A percentile compares a stretch with the other conserved stretches of the same genome.
These are phyloP conservation scores for Fusarium abutilonis DNA, from an alignment of 2,329 filamentous ascomycete species.

Conservation along the genomic window DNA sequence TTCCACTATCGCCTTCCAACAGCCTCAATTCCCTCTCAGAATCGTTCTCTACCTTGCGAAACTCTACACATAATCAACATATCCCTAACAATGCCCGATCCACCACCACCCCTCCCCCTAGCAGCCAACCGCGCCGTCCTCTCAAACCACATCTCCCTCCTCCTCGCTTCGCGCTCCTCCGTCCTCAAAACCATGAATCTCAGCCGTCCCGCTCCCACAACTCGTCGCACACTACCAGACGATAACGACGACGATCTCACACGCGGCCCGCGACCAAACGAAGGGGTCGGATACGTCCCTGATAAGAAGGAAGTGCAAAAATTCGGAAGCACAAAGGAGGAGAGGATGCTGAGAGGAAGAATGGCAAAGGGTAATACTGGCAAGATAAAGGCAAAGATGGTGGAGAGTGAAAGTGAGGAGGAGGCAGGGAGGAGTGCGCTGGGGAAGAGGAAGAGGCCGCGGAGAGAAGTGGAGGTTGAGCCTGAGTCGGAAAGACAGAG, in stretches of 20 bases:
- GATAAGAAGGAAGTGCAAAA: conserved; percentile 38
- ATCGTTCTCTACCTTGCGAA: neutral
- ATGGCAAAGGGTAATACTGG: conserved; percentile 42
- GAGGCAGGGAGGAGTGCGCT: conserved; percentile 52
- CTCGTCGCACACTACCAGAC: conserved; percentile 12
- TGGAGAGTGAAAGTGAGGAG: conserved; percentile 51
- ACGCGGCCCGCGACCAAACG: conserved; percentile 46
- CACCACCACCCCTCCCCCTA: conserved; percentile 48
- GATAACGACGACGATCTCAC: conserved; percentile 45
- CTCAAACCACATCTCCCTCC: conserved; percentile 56
- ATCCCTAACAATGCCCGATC: conserved; percentile 34
- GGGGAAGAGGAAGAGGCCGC: conserved; percentile 52
- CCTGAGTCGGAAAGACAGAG: neutral
- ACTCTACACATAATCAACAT: neutral
- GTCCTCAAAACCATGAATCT: conserved; percentile 49
- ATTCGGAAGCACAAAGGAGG: conserved; percentile 41
- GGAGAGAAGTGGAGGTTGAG: conserved; percentile 28
- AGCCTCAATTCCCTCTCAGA: no score
- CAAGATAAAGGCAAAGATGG: conserved; percentile 23
- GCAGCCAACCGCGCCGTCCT: conserved; percentile 52
- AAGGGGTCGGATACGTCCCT: conserved; percentile 55
- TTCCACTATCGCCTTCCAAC: neutral
- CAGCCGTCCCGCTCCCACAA: conserved; percentile 27
- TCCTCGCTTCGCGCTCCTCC: conserved; percentile 49
- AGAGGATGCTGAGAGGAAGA: conserved; percentile 48